Evolutionary conservation across 805 yeast species (phyloP).

Genomic region (Starmerella geochares): DNA sequence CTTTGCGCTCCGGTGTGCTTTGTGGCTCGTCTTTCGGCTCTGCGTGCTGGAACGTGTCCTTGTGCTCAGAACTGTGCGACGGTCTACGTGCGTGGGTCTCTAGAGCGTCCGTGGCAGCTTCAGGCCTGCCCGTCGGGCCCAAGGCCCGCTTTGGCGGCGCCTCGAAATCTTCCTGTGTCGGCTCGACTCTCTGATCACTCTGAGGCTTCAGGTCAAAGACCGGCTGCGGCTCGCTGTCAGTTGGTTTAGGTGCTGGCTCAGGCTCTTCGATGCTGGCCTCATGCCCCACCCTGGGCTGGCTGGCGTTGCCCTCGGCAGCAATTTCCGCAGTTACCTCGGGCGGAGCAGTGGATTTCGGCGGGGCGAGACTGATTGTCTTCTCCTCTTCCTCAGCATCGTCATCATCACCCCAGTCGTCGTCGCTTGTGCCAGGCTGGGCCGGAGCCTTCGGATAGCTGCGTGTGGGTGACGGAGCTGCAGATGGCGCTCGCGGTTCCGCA

Average conservation of each 20-base stretch:
- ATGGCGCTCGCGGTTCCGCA: not conserved
- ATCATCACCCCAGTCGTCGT: slow-evolving; percentile 24
- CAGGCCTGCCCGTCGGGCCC: no score
- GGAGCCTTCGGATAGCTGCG: not conserved
- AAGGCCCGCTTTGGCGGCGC: no score
- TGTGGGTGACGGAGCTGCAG: slow-evolving; percentile 1
- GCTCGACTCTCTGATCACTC: slow-evolving; percentile 13
- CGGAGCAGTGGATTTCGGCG: slow-evolving; percentile 13
- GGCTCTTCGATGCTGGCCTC: not conserved
- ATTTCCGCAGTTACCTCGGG: slow-evolving; percentile 7
- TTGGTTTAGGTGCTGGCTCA: not conserved
- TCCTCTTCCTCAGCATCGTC: slow-evolving; percentile 24
- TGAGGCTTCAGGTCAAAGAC: slow-evolving; percentile 5
- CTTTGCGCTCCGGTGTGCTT: no score
- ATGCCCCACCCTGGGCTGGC: not conserved
- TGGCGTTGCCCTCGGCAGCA: not conserved
- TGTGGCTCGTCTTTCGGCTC: no score
- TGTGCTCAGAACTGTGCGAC: no score
- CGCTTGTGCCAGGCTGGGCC: not conserved
- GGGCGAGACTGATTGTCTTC: slow-evolving; percentile 19
- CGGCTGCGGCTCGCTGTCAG: slow-evolving; percentile 5
- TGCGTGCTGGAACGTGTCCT: no score
- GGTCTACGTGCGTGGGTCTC: no score
- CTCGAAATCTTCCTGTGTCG: not conserved
- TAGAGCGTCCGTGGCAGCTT: no score